phyloP scores from a whole-genome alignment of 805 yeast genomes.

The Kuraishia molischiana region DNA sequence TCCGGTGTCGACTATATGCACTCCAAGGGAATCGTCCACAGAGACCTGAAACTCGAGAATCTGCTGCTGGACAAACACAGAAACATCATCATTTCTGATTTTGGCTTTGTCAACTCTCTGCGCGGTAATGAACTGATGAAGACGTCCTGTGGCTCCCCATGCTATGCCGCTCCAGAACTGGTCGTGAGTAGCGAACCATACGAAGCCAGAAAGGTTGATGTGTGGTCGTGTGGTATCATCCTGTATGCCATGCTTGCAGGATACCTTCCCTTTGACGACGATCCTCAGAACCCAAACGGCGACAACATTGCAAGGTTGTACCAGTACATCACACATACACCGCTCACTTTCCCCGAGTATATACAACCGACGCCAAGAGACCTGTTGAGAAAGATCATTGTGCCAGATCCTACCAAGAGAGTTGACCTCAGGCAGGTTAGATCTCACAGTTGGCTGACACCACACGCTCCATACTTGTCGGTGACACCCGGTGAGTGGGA shows the following conservation, averaged over 20 bases:
- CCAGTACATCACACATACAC: conserved; percentile 84
- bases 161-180: conserved; percentile 97
- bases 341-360: conserved; percentile 92
- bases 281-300: conserved; percentile 93
- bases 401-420: conserved; percentile 77
- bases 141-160: conserved; percentile 95
- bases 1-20: conserved; percentile 91
- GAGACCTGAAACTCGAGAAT: conserved; percentile 72
- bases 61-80: conserved; percentile 74
- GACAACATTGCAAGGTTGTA: conserved; percentile 86
- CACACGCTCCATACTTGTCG: conserved; percentile 72
- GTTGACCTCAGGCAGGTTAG: conserved; percentile 59
- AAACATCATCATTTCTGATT: conserved; percentile 80
- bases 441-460: conserved; percentile 82
- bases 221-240: conserved; percentile 96
- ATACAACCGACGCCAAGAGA: conserved; percentile 88
- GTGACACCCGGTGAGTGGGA: conserved; percentile 93
- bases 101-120: conserved; percentile 91
- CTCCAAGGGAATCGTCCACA: conserved; percentile 68
- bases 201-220: conserved; percentile 88
- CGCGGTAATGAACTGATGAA: conserved; percentile 70
- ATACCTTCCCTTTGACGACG: conserved; percentile 95
- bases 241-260: conserved; percentile 96
- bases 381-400: conserved; percentile 71
- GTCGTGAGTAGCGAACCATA: conserved; percentile 83